Percentiles rank a stretch among this genome's conserved stretches.
phyloP scores from a whole-genome alignment of 2,329 filamentous ascomycete genomes.

The Colletotrichum agaves region DNA sequence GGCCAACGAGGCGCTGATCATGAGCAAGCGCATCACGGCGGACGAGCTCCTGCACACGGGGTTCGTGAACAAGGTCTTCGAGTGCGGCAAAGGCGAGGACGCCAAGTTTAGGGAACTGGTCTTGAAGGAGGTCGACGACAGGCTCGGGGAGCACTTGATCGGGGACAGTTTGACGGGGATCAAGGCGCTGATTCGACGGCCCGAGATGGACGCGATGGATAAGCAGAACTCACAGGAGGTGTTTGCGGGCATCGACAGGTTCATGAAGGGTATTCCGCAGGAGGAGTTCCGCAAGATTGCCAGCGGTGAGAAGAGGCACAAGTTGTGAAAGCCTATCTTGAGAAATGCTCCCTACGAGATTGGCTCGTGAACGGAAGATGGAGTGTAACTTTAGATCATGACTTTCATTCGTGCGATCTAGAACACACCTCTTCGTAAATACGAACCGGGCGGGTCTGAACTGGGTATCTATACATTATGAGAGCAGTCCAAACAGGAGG shows the following conservation, averaged over 20 bases:
- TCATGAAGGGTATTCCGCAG: constrained; percentile 83
- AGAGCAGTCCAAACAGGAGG: constrained; percentile 82
- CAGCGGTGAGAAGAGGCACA: constrained; percentile 91
- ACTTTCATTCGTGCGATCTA: neutral
- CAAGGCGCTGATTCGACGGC: constrained; percentile 82
- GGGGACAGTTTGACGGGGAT: constrained; percentile 83
- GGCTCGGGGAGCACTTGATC: constrained; percentile 82
- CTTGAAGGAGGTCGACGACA: constrained; percentile 81
- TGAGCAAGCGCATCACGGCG: constrained; percentile 80
- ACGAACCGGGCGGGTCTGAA: neutral
- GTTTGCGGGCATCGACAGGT: constrained; percentile 85
- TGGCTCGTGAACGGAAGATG: neutral
- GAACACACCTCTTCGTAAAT: neutral
- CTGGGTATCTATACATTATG: constrained; percentile 45
- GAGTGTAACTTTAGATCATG: neutral
- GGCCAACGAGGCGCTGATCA: constrained; percentile 92
- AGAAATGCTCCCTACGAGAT: too few relatives aligned
- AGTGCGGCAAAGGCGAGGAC: constrained; percentile 65
- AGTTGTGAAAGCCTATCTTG: constrained; percentile 66
- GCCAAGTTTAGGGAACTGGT: constrained; percentile 78
- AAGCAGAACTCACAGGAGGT: constrained; percentile 84
- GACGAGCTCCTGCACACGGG: constrained; percentile 80
- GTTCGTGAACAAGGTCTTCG: constrained; percentile 88
- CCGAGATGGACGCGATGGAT: constrained; percentile 79
- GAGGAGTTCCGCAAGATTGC: constrained; percentile 89